Evolutionary conservation across 2,329 filamentous ascomycete species (phyloP).

Genomic region (Aspergillus piperis): DNA sequence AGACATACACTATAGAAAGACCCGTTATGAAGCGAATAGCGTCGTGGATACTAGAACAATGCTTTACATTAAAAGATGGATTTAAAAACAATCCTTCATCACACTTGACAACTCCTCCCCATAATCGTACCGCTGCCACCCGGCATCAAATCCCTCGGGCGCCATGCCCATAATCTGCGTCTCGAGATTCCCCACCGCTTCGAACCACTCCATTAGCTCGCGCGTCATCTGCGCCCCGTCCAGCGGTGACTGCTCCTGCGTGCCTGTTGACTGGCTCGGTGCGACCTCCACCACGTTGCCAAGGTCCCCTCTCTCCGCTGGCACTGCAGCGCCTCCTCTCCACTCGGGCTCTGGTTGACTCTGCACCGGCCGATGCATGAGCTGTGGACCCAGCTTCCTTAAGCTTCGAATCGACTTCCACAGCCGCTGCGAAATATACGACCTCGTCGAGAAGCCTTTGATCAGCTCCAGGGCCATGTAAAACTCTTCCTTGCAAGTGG

Average conservation of each 20-base stretch:
- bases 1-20: neutral
- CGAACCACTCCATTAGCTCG: constrained; percentile 63
- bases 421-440: constrained; percentile 61
- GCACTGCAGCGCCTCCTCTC: neutral
- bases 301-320: neutral
- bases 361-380: constrained; percentile 36
- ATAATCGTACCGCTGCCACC: constrained; percentile 41
- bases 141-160: constrained; percentile 23
- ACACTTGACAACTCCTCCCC: constrained; percentile 62
- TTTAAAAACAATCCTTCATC: constrained; percentile 51
- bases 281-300: neutral
- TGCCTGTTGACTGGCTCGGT: constrained; percentile 27
- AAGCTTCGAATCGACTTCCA: constrained; percentile 65
- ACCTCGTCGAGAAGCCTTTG: constrained; percentile 61
- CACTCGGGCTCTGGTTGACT: constrained; percentile 7
- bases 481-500: constrained; percentile 62
- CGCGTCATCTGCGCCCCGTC: constrained; percentile 60
- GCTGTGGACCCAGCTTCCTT: constrained; percentile 60
- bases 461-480: constrained; percentile 66
- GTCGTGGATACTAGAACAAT: neutral
- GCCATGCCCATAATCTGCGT: constrained; percentile 42
- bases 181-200: constrained; percentile 59
- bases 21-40: neutral
- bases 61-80: too few relatives aligned
- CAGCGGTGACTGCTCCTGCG: constrained; percentile 40